Evolutionary conservation across 2,329 filamentous ascomycete genomes (phyloP).

Genomic region (Paecilomyces formosus): DNA sequence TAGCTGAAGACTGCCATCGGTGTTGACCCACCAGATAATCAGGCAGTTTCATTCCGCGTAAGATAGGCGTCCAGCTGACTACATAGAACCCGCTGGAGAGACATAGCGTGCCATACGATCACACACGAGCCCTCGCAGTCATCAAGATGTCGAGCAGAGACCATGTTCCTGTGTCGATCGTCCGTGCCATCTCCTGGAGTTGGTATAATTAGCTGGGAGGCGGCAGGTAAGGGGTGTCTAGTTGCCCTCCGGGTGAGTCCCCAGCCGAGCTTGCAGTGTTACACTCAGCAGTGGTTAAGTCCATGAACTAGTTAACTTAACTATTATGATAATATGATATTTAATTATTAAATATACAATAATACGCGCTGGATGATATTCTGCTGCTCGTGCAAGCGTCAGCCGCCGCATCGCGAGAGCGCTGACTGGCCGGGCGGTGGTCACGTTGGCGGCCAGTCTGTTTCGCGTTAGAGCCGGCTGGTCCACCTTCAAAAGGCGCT

Average conservation of each 20-base stretch:
- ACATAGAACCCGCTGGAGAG: not conserved
- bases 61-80: not conserved
- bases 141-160: not conserved
- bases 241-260: not conserved
- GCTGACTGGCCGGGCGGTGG: conserved; percentile 4
- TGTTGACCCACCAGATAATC: conserved; percentile 9
- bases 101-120: not conserved
- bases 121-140: not conserved
- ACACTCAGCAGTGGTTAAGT: not conserved
- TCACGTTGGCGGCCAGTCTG: conserved; percentile 31
- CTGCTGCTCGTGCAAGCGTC: not conserved
- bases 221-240: not conserved
- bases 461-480: conserved; percentile 30
- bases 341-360: not conserved
- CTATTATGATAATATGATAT: too few species aligned
- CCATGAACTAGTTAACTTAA: too few species aligned
- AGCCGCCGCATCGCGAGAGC: not conserved
- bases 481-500: conserved; percentile 34
- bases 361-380: too few species aligned
- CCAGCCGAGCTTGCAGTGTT: not conserved
- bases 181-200: not conserved
- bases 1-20: not conserved
- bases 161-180: not conserved
- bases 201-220: not conserved
- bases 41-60: not conserved